Base-by-base conservation (phyloP, 2,329 filamentous ascomycete genomes). In the Didymella pomorum region DNA sequence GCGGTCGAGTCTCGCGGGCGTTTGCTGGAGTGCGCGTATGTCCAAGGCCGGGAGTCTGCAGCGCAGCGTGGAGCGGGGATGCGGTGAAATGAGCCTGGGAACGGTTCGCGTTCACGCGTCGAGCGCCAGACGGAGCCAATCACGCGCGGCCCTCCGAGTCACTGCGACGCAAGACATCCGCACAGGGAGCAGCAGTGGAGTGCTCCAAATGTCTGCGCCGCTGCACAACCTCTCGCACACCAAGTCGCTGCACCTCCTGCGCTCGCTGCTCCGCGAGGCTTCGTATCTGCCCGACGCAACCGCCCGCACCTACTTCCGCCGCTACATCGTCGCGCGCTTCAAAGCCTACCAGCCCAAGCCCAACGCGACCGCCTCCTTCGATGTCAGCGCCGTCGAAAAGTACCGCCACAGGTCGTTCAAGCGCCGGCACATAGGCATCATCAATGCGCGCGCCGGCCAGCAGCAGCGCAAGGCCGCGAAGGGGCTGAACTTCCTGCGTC, bases 201-300 rank as follows among this genome's bases (percentile, higher is more conserved):
- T 28, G 26, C 6, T 35, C 31, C 14, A 21, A 21, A 7, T 26
- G 31, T 16, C 14, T 26, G 48, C 43, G 45, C 29, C 44, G n/a
- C n/a, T n/a, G n/a, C 11, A 28, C 43, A 28, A 11, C 46, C n/a
- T 33, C 8, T 21, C 51, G 33, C 51, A 54, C 10, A 11, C 42
- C 21, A 65, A 65, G 52, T 66, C 78, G 25, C 66, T 79, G 25
- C 81, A 84, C 67, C 74, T 86, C 44, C 79, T 86, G 62, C 84
- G 86, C 47, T 79, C 81, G 23, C 79, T 87, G 10, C 80, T 88
- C 37, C 83, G 86, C 58, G 83, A 88, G 76, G 81, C 80, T 61
- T 81, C 82, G 54, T 88, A 88, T 66, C 81, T 89, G 37, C 86
- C 87, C 26, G 86, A 88, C 67, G 79, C 82, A 1, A 73, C 79